Evolutionary conservation across 345 rosid genomes (phyloP), one percentile per base, ranked within the genome.

Genomic region (Moricandia arvensis): DNA sequence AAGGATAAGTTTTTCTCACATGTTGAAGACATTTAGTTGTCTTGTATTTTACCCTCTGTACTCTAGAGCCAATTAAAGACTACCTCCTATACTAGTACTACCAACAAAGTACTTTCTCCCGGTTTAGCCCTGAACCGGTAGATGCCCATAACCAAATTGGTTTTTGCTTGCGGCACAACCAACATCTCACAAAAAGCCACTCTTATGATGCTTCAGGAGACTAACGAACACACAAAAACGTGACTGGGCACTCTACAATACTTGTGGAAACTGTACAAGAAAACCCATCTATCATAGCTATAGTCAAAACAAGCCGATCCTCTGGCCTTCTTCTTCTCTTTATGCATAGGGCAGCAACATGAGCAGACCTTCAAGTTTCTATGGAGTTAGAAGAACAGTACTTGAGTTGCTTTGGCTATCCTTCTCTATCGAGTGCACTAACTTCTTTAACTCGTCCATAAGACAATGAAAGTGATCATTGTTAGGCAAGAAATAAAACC

Each of bases 401-500:
- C 17, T 49, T 26, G 64, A 18, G 24, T 17, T 37, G 58, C 21
- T 34, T 37, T 37, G 82, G 62, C 41, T 82, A 87, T 87, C 79
- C 74, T 84, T 88, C 2, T 16, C 45, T 71, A 82, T 75, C 54
- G 86, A 67, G 75, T 82, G 82, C 27, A 94, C 86, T 55, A 94
- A 94, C 86, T 69, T 82, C 55, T 82, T 89, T 31, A 94, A 87
- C 85, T 93, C 97, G 59, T 87, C 91, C 94, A 93, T 88, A 33
- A 93, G 90, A 80, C 79, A 62, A 67, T 88, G 87, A 85, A 88
- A 93, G 74, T 91, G 89, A 47, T 86, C 88, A 27, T 93, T 93
- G 69, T 93, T 93, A 0, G 97, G 98, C 79, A 94, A 80, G 86
- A 95, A 92, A 82, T 89, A 95, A 84, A 95, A 95, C 34, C 99